Base-by-base conservation (phyloP, 805 yeast genomes). In the Metschnikowia rubicola region DNA sequence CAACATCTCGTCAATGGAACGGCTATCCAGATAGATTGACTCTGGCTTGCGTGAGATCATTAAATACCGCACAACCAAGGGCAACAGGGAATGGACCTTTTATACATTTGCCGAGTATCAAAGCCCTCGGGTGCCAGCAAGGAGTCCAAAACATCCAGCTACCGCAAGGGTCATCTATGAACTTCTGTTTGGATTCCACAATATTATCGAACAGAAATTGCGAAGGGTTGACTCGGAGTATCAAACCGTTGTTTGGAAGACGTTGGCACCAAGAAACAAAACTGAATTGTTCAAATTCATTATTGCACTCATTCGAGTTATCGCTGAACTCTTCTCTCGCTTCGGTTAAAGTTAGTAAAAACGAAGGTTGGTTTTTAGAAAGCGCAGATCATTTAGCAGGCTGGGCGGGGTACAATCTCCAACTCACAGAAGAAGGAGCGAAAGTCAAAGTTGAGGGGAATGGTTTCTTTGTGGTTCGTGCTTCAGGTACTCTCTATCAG, bases 21-120 rank as follows among this genome's bases (percentile, higher is more conserved):
- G 26, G 26, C 26, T 21, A 7, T 7, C 7, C 26, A 21, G 26
- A 3, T 21, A 21, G 26, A 21, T 21, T 21, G 26, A 21, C 26
- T 21, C 26, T 21, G 26, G 26, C 26, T 21, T 7, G 26, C 26
- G 26, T 21, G 26, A 21, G 26, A 21, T 21, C 26, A 21, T 5
- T 21, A 4, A 21, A 21, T 21, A 21, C 26, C 26, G 26, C 26
- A 21, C 26, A 21, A 8, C 35, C 37, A 15, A 35, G 32, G 32
- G 54, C 40, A 5, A 53, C 57, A 10, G 55, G 55, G 9, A 38
- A 30, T 15, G 56, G 57, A 4, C 57, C 57, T 4, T 53, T 53
- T 32, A 33, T 52, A 29, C 51, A 49, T 10, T 15, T 49, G 13
- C 57, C 54, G 4, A 40, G 42, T 11, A 13, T 52, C 15, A 37